Evolutionary conservation across 352 stramenopile genomes (phyloP).

Genomic region (Thraustochytrium striatum): DNA sequence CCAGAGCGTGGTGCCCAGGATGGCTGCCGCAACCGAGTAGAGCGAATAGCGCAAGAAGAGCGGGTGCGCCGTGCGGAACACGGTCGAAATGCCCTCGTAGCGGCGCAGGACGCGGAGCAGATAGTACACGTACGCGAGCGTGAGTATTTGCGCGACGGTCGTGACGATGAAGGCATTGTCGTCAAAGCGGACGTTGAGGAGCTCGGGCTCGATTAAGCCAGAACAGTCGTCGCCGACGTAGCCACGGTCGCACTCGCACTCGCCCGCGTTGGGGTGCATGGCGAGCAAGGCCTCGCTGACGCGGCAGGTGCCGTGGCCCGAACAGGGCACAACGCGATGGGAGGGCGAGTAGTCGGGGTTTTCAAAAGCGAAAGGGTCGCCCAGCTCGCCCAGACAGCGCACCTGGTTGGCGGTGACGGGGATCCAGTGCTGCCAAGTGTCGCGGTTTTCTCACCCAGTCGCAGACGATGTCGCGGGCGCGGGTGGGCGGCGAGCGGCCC

Average conservation of each 20-base stretch:
- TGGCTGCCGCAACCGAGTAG: background rate
- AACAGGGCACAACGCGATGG: background rate
- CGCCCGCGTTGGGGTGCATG: slow-evolving; percentile 40
- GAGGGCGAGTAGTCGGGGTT: background rate
- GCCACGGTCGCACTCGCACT: slow-evolving; percentile 32
- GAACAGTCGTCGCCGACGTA: slow-evolving; percentile 47
- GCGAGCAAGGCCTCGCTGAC: background rate
- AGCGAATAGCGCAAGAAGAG: slow-evolving; percentile 22
- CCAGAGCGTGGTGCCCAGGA: slow-evolving; percentile 17
- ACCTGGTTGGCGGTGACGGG: slow-evolving; percentile 17
- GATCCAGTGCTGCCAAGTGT: slow-evolving; percentile 45
- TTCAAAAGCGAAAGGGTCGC: slow-evolving; percentile 28
- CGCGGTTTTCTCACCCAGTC: slow-evolving; percentile 48
- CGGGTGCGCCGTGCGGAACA: slow-evolving; percentile 37
- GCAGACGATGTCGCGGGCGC: slow-evolving; percentile 27
- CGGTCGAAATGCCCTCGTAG: slow-evolving; percentile 1
- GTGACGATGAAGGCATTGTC: background rate
- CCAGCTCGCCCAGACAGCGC: slow-evolving; percentile 41
- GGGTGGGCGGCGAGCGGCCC: background rate
- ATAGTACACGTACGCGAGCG: background rate
- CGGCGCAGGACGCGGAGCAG: background rate
- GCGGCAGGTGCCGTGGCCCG: background rate
- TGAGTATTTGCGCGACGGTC: background rate
- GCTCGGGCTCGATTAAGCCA: slow-evolving; percentile 32
- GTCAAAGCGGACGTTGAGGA: slow-evolving; percentile 41